Evolutionary conservation across 192 early-diverging fungal species (phyloP), one percentile per base, ranked within the genome.

Genomic region (Entomortierella lignicola): DNA sequence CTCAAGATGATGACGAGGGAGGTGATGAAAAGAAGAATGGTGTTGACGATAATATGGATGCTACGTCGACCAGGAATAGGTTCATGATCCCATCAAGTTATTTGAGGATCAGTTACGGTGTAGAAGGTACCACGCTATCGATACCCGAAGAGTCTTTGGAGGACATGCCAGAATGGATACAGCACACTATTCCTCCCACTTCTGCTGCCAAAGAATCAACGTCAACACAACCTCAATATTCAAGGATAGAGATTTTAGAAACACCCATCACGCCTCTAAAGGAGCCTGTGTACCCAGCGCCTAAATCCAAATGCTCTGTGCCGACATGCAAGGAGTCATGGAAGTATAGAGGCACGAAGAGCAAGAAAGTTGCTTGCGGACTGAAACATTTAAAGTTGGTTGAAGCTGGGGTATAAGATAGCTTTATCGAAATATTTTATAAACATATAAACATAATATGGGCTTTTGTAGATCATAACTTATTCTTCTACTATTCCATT

Each of bases 1-100:
- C 87, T 54, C 86, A 86, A 54, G 92, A 91, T 21, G 83, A 86
- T 20, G 86, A 84, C 15, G 89, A 91, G n/a, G 77, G 80, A 37
- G 80, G 77, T n/a, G 74, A 86, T 43, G 85, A 82, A 25, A 84
- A 70, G 41, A 79, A 80, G 31, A 68, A 63, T 13, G 63, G 53
- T 43, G 39, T 50, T 17, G 59, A 12, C 23, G 63, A 60, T 55
- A 39, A 58, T 29, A 57, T n/a, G 4, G 31, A 63, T 21, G 23
- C 18, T 31, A 1, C 26, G 0, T 50, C 32, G 2, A 50, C 30
- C 0, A 18, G 21, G 42, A 79, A 66, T 63, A 59, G 63, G 29
- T 69, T 29, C 34, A 64, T 51, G 32, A 75, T 60, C 11, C 61
- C 71, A 27, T 34, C 63, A 37, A 77, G 77, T 41, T 82, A 82